Base-by-base conservation (phyloP, 805 yeast species). In the Metschnikowia picachoensis region DNA sequence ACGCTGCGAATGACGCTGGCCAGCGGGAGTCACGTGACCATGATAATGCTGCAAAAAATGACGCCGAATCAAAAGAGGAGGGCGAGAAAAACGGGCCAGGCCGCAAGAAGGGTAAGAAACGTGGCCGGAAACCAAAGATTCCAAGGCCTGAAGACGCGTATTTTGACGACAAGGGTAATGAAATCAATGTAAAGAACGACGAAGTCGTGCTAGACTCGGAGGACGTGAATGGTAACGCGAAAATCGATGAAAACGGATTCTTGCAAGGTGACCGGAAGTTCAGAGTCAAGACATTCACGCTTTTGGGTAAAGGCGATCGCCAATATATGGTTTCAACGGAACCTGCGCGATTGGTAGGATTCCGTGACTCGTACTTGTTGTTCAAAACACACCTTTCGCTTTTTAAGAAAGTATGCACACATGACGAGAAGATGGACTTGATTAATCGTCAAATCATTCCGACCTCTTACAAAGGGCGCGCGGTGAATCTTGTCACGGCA, bases 301-400 rank as follows among this genome's bases (percentile, higher is more conserved):
- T 85, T 8, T 60, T 70, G 35, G 83, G 80, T 4, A 73, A 80
- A 45, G 97, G 96, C 8, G 79, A 81, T 16, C 75, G 83, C 53
- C 73, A 83, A 47, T 94, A 80, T 65, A 91, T 92, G 96, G 78
- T 94, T 39, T 84, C 96, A 2, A 91, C 98, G 0, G 99, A 94
- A 61, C 96, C 97, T 2, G 97, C 99, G 1, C 78, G 98, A 56
- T 82, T 92, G 59, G 89, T 92, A 50, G 98, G 97, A 3, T 87
- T 90, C 68, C 77, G 97, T 56, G 97, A 92, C 61, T 87, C 96
- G 2, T 90, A 92, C 59, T 72, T 90, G 43, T 73, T 92, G 49
- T 90, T 92, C 68, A 95, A 91, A 61, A 86, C 90, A 41, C 96
- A 92, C 67, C 78, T 82, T 41, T 73, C 79, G 41, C 71, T 94